Conservation (phyloP, 2,329 filamentous ascomycete genomes). For the Colletotrichum sp. region DNA sequence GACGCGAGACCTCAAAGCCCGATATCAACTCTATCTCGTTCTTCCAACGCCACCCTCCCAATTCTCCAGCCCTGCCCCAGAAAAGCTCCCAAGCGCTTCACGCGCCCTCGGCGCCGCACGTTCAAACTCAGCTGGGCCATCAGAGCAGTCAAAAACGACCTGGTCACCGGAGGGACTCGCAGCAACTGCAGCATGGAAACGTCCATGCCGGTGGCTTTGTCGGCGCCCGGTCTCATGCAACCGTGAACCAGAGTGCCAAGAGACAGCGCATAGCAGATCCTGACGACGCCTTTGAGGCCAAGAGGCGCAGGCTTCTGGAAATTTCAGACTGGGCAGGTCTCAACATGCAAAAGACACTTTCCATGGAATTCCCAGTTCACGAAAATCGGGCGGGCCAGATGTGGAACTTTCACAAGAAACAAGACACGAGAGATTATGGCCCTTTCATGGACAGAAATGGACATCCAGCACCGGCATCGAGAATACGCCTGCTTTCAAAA, state of each 20-base stretch:
- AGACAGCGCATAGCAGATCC: background rate
- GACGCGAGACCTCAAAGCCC: background rate
- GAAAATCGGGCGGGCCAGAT: background rate
- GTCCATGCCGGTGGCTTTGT: background rate
- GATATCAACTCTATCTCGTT: slow-evolving; percentile 24
- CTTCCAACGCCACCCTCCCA: slow-evolving; percentile 23
- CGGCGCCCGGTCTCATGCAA: background rate
- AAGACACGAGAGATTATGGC: background rate
- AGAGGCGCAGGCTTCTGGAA: slow-evolving; percentile 19
- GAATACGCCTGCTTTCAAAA: background rate
- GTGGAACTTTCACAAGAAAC: slow-evolving; percentile 12
- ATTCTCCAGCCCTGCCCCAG: background rate
- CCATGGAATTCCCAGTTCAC: background rate
- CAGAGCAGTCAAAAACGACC: background rate
- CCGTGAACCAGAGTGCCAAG: background rate
- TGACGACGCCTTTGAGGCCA: slow-evolving; percentile 1
- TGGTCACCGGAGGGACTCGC: background rate
- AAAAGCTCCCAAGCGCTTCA: background rate
- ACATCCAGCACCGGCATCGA: background rate
- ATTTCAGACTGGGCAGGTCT: slow-evolving; percentile 33
- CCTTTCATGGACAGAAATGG: background rate
- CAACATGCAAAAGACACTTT: slow-evolving; percentile 32
- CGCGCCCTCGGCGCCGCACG: background rate
- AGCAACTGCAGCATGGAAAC: background rate
- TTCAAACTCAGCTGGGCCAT: slow-evolving; percentile 24